A percentile compares a stretch with the other conserved stretches of the same genome.
These are phyloP conservation scores for Wickerhamiella bombiphila DNA, from an alignment of 805 yeast species.

Conservation along the genomic window DNA sequence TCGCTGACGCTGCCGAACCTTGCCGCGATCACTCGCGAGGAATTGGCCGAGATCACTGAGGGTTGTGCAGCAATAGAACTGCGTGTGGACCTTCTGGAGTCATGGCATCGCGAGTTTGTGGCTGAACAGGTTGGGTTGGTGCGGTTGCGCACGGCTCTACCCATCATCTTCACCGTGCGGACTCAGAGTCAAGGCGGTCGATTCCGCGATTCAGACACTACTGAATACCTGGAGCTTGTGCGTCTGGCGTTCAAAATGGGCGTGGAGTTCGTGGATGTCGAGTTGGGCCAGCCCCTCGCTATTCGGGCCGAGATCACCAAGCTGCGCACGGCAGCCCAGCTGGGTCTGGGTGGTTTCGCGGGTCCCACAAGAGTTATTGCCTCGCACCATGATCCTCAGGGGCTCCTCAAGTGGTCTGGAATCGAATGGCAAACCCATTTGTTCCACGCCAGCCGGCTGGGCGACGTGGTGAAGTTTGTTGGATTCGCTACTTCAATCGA, in stretches of 20 bases:
- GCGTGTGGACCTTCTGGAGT: conserved; percentile 55
- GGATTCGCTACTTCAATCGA: conserved; percentile 51
- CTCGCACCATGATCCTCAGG: conserved; percentile 65
- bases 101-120: conserved; percentile 36
- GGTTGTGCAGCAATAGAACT: conserved; percentile 79
- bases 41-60: conserved; percentile 33
- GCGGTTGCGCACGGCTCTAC: conserved; percentile 49
- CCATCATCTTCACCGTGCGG: conserved; percentile 70
- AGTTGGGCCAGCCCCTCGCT: conserved; percentile 43
- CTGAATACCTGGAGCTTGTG: conserved; percentile 36
- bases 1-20: conserved; percentile 59
- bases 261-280: conserved; percentile 68
- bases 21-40: conserved; percentile 9
- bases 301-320: too few relatives aligned
- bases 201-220: conserved; percentile 47
- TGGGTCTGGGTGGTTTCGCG: conserved; percentile 37
- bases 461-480: conserved; percentile 70
- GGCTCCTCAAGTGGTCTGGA: conserved; percentile 46
- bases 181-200: conserved; percentile 70
- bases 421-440: conserved; percentile 65
- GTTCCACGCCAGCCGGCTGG: conserved; percentile 46
- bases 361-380: conserved; percentile 62
- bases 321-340: conserved; percentile 27
- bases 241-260: conserved; percentile 60
- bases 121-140: conserved; percentile 58